These are phyloP conservation scores for Saccharomycopsis sp. DNA, from an alignment of 805 yeast genomes.

Conservation along the genomic window DNA sequence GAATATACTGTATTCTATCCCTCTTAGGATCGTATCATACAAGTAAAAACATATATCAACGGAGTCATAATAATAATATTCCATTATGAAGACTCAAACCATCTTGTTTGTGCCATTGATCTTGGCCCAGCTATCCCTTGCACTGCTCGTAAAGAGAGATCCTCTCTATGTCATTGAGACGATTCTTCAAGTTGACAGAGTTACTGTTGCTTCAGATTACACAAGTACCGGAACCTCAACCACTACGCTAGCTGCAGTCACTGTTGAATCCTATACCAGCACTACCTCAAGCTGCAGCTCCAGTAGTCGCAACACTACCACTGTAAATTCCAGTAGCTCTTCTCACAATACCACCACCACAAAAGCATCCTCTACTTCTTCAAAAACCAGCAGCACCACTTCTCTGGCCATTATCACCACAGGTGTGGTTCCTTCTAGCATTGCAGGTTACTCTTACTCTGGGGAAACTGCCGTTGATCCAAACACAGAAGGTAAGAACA, in stretches of 20 bases:
- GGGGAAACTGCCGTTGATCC: not conserved
- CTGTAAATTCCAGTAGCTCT: not conserved
- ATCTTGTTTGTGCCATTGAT: not conserved
- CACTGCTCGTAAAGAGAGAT: not conserved
- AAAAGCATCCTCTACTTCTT: not conserved
- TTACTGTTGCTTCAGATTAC: not conserved
- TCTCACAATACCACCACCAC: not conserved
- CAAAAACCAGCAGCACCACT: not conserved
- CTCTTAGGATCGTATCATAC: not conserved
- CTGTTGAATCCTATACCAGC: not conserved
- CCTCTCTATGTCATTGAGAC: not conserved
- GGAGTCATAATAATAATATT: not conserved
- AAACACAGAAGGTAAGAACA: not conserved
- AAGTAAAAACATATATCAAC: not conserved
- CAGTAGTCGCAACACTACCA: not conserved
- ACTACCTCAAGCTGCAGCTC: not conserved
- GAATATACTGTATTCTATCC: not conserved
- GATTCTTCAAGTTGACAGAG: not conserved
- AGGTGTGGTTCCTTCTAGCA: not conserved
- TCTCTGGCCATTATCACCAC: constrained; percentile 1
- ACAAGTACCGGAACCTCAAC: not conserved
- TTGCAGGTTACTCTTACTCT: not conserved
- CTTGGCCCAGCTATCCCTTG: not conserved
- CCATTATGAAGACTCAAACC: not conserved
- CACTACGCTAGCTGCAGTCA: not conserved